Base-by-base conservation (phyloP, 163 green algal species). In the Scenedesmus sp. region DNA sequence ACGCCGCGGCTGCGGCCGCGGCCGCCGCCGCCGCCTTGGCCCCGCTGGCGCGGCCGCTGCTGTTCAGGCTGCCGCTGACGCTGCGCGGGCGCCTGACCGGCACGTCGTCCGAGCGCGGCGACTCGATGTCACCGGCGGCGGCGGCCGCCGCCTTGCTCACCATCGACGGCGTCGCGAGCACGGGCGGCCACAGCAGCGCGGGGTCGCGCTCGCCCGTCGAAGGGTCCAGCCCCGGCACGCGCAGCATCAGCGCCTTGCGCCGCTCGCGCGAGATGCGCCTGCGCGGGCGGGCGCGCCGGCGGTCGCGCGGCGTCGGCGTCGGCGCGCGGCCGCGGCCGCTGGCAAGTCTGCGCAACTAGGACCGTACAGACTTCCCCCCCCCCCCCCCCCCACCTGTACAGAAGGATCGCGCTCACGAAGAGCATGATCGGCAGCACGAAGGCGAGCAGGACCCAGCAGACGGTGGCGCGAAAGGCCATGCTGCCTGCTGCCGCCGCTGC, bases 121-220 rank as follows among this genome's bases (percentile, higher is more conserved):
- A n/a, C n/a, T n/a, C n/a, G n/a, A n/a, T n/a, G n/a, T n/a, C n/a
- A n/a, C n/a, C n/a, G n/a, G n/a, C n/a, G n/a, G n/a, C n/a, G n/a
- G n/a, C n/a, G n/a, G n/a, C n/a, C n/a, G n/a, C n/a, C n/a, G n/a
- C n/a, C n/a, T n/a, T n/a, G n/a, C n/a, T n/a, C n/a, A n/a, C n/a
- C n/a, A n/a, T n/a, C n/a, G n/a, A n/a, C n/a, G 58, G 58, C 3
- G n/a, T 66, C 10, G 58, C 58, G 3, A 66, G n/a, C 20, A 66
- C 58, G n/a, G 58, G 44, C 5, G 58, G 58, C 58, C 58, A 66
- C n/a, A 66, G 10, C 4, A 66, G n/a, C 7, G 58, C 58, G 42
- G 58, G 58, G 58, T 66, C 58, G 15, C 58, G 20, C 7, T 29
- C 44, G 22, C 58, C 58, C 6, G 44, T 9, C 7, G 58, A 31